phyloP scores from a whole-genome alignment of 345 rosid species.

The Melastoma malabathricum region DNA sequence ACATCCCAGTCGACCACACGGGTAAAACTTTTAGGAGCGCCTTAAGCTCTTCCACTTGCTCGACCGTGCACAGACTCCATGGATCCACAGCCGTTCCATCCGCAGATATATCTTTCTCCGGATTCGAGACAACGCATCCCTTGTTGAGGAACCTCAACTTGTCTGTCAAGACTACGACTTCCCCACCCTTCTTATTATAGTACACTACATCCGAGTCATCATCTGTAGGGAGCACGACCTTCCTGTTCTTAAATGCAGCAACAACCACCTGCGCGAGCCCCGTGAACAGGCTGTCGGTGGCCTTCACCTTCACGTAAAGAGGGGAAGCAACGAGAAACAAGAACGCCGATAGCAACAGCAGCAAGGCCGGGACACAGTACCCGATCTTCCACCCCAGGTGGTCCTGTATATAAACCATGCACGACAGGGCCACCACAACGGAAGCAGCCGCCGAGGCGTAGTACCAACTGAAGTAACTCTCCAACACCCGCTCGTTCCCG shows the following conservation, averaged over 20 bases:
- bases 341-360: constrained; percentile 16
- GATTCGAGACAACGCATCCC: constrained; percentile 46
- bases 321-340: constrained; percentile 16
- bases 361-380: constrained; percentile 14
- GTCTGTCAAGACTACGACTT: constrained; percentile 3
- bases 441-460: constrained; percentile 13
- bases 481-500: constrained; percentile 10
- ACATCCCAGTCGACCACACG: constrained; percentile 63
- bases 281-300: constrained; percentile 14
- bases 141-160: constrained; percentile 58
- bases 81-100: constrained; percentile 57
- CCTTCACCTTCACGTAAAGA: constrained; percentile 14
- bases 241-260: constrained; percentile 11
- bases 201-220: constrained; percentile 6
- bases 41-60: constrained; percentile 76
- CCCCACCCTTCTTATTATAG: constrained; percentile 2
- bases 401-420: constrained; percentile 20
- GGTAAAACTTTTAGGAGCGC: constrained; percentile 54
- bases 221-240: constrained; percentile 4
- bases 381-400: constrained; percentile 24
- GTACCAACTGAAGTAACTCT: constrained; percentile 25
- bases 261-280: constrained; percentile 16
- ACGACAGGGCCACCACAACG: constrained; percentile 8
- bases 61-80: constrained; percentile 64
- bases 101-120: constrained; percentile 27